Conservation (phyloP, 106 monocot species). For the Dioscorea zingiberensis region DNA sequence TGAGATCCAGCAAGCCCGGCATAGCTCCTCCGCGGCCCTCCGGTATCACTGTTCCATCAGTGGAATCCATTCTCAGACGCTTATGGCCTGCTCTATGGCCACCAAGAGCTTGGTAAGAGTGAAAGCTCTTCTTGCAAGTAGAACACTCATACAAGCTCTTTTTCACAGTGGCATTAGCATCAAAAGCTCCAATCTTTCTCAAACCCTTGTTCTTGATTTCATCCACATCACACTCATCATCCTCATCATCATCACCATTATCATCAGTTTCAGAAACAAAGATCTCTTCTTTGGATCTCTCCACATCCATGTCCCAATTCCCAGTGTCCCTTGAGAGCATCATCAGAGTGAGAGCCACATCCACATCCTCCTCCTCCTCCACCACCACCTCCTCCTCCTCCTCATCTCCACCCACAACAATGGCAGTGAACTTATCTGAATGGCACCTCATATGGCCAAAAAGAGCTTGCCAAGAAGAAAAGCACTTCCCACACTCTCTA, state of each 20-base stretch:
- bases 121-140: conserved; percentile 25
- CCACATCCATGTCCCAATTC: background rate
- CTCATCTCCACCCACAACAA: background rate
- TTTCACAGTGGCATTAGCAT: no score
- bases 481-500: conserved; percentile 23
- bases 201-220: background rate
- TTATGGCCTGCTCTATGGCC: conserved; percentile 34
- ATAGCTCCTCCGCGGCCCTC: no score
- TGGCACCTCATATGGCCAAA: conserved; percentile 56
- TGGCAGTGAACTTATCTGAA: conserved; percentile 1
- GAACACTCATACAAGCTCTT: conserved; percentile 18
- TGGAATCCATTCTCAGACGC: background rate
- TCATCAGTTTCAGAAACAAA: background rate
- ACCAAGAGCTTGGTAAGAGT: conserved; percentile 36
- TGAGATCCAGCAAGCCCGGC: background rate
- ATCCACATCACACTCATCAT: no score
- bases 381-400: background rate
- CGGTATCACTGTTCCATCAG: background rate
- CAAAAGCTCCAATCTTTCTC: no score
- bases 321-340: conserved; percentile 49
- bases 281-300: conserved; percentile 5
- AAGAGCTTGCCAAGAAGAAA: conserved; percentile 29
- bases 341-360: conserved; percentile 44
- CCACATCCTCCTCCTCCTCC: conserved; percentile 30
- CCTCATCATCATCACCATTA: background rate